These are phyloP conservation scores for Trichoderma asperelloides DNA, from an alignment of 495 filamentous ascomycete genomes.

Conservation along the genomic window DNA sequence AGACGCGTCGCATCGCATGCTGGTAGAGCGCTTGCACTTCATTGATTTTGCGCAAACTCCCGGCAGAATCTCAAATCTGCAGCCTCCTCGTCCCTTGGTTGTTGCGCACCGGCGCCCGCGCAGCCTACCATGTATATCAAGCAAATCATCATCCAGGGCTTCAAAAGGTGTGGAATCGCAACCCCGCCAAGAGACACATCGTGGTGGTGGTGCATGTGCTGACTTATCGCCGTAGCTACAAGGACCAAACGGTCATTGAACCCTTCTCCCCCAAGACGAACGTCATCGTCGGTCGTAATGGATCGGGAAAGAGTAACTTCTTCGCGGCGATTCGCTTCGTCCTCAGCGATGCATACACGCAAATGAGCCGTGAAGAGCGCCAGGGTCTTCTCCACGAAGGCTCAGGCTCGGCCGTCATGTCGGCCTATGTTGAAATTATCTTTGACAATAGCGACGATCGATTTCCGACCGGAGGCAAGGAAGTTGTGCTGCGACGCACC, in stretches of 20 bases:
- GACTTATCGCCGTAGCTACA: slow-evolving; percentile 59
- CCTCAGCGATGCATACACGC: slow-evolving; percentile 93
- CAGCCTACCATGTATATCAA: slow-evolving; percentile 85
- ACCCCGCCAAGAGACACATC: slow-evolving; percentile 3
- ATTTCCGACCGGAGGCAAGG: slow-evolving; percentile 87
- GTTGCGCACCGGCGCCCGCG: slow-evolving; percentile 21
- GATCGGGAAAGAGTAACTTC: slow-evolving; percentile 99
- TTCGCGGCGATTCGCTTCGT: slow-evolving; percentile 99
- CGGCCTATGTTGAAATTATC: slow-evolving; percentile 95
- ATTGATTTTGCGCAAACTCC: background rate
- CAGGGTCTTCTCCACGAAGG: slow-evolving; percentile 94
- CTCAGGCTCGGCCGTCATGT: slow-evolving; percentile 95
- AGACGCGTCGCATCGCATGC: slow-evolving; percentile 9
- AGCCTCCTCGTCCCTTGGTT: background rate
- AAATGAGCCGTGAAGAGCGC: slow-evolving; percentile 92
- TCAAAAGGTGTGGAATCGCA: slow-evolving; percentile 70
- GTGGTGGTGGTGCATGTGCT: background rate
- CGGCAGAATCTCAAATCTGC: background rate
- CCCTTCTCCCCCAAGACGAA: slow-evolving; percentile 97
- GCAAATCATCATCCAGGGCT: slow-evolving; percentile 99
- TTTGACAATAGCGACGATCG: slow-evolving; percentile 97
- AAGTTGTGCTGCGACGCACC: slow-evolving; percentile 82
- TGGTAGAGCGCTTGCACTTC: background rate
- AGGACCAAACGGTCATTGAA: slow-evolving; percentile 97
- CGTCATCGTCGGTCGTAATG: slow-evolving; percentile 98